Percentiles rank a stretch among this genome's conserved stretches.
phyloP scores from a whole-genome alignment of 106 monocot genomes.

The Agapanthus africanus region DNA sequence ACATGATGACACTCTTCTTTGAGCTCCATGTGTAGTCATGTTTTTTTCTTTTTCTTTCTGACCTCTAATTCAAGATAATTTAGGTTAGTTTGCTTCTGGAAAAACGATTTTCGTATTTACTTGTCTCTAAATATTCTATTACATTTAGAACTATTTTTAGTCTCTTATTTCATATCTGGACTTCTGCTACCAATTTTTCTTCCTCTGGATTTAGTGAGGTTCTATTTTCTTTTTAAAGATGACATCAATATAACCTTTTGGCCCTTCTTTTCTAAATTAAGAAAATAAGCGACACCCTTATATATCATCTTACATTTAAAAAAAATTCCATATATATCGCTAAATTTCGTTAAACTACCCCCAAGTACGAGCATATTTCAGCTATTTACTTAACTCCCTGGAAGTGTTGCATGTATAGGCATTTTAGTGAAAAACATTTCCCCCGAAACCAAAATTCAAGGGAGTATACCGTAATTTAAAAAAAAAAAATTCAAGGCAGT shows the following conservation, averaged over 20 bases:
- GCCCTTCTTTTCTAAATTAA: too few relatives aligned
- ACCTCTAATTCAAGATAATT: background rate
- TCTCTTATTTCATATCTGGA: background rate
- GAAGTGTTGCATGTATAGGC: too few relatives aligned
- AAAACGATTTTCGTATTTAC: background rate
- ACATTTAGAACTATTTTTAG: background rate
- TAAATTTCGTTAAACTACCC: too few relatives aligned
- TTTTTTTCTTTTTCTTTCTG: background rate
- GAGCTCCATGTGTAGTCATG: background rate
- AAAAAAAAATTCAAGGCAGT: too few relatives aligned
- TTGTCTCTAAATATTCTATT: background rate
- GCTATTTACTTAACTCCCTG: too few relatives aligned
- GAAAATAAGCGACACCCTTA: too few relatives aligned
- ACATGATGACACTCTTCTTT: background rate
- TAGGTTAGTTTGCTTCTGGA: background rate
- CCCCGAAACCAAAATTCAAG: too few relatives aligned
- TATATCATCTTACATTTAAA: background rate
- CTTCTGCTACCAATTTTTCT: background rate
- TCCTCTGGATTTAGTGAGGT: background rate
- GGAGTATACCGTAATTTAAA: too few relatives aligned
- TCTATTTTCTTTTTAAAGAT: too few relatives aligned
- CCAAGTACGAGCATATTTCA: too few relatives aligned
- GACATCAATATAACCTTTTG: background rate
- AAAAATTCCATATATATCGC: background rate
- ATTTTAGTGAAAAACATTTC: too few relatives aligned